Evolutionary conservation across 768 basidiomycete species (phyloP), one percentile per base, ranked within the genome.

Genomic region (Ephemerocybe angulata): DNA sequence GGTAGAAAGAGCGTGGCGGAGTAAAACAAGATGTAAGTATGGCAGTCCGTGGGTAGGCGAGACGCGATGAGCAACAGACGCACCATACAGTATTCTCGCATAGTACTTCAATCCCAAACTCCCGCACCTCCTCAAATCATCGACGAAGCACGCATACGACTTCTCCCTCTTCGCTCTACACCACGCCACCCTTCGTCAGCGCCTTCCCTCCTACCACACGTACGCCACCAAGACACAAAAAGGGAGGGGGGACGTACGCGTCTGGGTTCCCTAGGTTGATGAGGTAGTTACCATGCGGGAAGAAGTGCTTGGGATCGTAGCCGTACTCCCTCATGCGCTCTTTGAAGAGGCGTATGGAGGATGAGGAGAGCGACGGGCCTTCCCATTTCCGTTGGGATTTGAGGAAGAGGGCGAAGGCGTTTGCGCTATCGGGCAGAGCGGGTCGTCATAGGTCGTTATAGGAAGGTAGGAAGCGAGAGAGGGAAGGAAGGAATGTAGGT

Each of bases 21-120:
- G 13, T 10, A 10, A 8, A 15, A 25, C 1, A 19, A 19, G 37
- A 10, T 22, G 40, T 22, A 31, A 2, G 12, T 31, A 2, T 15
- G 12, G 8, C 12, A 13, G 24, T 21, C 15, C 4, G 29, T 33
- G 44, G 25, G 11, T 10, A 29, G 52, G 15, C 21, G 0, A 5
- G 3, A 28, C n/a, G 48, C 44, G 11, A 53, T 3, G 15, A 15
- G 21, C 10, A 25, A 25, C 33, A 30, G 22, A 77, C 88, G 37
- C 53, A 92, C 92, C 93, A 91, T 65, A 93, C 91, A 63, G 94
- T 93, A 67, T 95, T 92, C 67, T 94, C 92, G 94, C 93, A 67
- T 90, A 93, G 4, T 87, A 66, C 52, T 74, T 70, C 19, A 94
- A 74, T 0, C 87, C 91, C 17, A 95, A 79, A 55, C 77, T 76